phyloP scores from a whole-genome alignment of 169 alveolate species.

The Eimeria acervulina region DNA sequence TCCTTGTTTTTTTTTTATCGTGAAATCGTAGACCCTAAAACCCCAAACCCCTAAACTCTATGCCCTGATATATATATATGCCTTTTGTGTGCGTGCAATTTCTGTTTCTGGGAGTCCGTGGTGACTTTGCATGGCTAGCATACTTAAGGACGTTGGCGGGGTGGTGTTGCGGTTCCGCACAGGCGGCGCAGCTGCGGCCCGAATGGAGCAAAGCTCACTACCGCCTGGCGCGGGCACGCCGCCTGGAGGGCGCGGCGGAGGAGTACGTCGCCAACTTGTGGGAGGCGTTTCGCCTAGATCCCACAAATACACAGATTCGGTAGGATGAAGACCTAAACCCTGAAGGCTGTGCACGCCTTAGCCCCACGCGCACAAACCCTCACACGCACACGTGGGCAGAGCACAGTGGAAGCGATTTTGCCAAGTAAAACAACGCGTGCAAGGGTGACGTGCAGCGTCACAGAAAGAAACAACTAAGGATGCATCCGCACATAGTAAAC shows the following conservation, averaged over 20 bases:
- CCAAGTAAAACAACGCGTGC: background rate
- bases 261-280: slow-evolving; percentile 55
- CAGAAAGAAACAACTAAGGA: background rate
- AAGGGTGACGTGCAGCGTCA: background rate
- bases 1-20: too few relatives aligned
- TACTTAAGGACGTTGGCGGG: too few relatives aligned
- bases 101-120: too few relatives aligned
- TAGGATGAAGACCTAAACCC: background rate
- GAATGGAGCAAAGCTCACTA: slow-evolving; percentile 75
- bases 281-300: slow-evolving; percentile 61
- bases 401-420: background rate
- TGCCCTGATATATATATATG: background rate
- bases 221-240: slow-evolving; percentile 64
- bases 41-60: background rate
- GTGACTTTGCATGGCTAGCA: too few relatives aligned
- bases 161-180: background rate
- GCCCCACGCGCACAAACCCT: background rate
- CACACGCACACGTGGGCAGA: background rate
- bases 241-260: slow-evolving; percentile 41
- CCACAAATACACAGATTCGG: slow-evolving; percentile 36
- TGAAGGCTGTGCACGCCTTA: background rate
- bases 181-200: slow-evolving; percentile 72
- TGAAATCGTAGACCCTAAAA: too few relatives aligned
- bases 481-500: background rate
- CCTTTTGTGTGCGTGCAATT: too few relatives aligned